Percentiles rank a stretch among this genome's conserved stretches.
phyloP scores from a whole-genome alignment of 2,329 filamentous ascomycete genomes.

The Phialophora tarda region DNA sequence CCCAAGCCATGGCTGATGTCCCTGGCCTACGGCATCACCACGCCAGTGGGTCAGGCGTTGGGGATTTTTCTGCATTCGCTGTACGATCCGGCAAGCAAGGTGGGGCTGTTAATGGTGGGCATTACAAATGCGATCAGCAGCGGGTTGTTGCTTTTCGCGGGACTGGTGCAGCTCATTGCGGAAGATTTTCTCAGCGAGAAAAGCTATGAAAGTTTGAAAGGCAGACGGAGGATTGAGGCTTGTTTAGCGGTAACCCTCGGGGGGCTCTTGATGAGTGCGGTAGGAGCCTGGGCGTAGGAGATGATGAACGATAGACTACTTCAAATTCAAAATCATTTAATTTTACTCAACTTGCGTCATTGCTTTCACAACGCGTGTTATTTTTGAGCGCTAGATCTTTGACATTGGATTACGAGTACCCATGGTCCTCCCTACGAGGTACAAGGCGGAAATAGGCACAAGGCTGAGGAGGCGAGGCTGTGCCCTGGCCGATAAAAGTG shows the following conservation, averaged over 20 bases:
- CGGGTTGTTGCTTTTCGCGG: conserved; percentile 79
- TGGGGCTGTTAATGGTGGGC: conserved; percentile 79
- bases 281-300: conserved; percentile 67
- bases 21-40: conserved; percentile 70
- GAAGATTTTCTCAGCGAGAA: conserved; percentile 78
- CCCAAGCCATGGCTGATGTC: conserved; percentile 75
- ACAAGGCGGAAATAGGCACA: neutral
- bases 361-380: neutral
- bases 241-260: conserved; percentile 66
- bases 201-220: conserved; percentile 65
- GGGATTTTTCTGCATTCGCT: conserved; percentile 77
- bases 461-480: neutral
- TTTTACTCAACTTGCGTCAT: neutral
- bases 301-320: neutral
- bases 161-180: conserved; percentile 80
- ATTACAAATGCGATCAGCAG: conserved; percentile 86
- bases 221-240: conserved; percentile 64
- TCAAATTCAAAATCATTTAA: neutral
- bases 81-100: conserved; percentile 78
- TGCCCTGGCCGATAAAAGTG: neutral
- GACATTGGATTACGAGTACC: neutral
- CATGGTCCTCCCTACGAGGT: no score
- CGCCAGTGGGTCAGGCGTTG: conserved; percentile 82
- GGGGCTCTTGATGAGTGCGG: conserved; percentile 67
- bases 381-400: neutral